A percentile compares a stretch with the other conserved stretches of the same genome.
phyloP scores from a whole-genome alignment of 2,329 filamentous ascomycete genomes.

The Bisporella sp. region DNA sequence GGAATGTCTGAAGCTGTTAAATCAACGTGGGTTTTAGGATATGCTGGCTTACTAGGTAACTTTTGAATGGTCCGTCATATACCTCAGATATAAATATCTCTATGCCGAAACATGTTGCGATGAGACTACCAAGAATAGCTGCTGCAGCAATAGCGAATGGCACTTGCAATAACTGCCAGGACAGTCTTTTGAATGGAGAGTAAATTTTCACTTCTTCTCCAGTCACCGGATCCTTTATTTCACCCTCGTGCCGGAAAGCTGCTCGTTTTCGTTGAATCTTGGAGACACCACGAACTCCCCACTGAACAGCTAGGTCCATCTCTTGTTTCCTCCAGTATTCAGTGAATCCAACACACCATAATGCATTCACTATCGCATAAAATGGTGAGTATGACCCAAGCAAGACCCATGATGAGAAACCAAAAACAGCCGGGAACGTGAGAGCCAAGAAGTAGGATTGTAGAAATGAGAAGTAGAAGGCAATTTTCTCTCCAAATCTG shows the following conservation, averaged over 20 bases:
- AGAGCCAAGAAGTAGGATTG: conserved; percentile 86
- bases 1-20: conserved; percentile 56
- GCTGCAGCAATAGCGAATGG: conserved; percentile 73
- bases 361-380: conserved; percentile 68
- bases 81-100: conserved; percentile 96
- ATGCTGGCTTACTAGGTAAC: conserved; percentile 58
- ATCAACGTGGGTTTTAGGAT: background rate
- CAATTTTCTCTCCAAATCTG: conserved; percentile 75
- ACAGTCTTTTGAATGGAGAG: conserved; percentile 52
- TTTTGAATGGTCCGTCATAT: conserved; percentile 83
- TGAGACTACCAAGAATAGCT: conserved; percentile 69
- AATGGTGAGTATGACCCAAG: conserved; percentile 76
- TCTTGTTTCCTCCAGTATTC: conserved; percentile 97
- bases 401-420: conserved; percentile 71
- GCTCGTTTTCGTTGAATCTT: conserved; percentile 70
- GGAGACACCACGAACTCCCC: conserved; percentile 82
- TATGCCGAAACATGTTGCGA: conserved; percentile 80
- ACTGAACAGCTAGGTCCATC: conserved; percentile 75
- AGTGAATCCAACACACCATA: conserved; percentile 88
- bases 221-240: conserved; percentile 68
- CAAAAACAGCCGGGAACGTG: conserved; percentile 73
- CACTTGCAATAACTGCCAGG: conserved; percentile 57
- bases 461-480: conserved; percentile 92
- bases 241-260: conserved; percentile 73
- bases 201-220: conserved; percentile 57